Base-by-base conservation (phyloP, 2,329 filamentous ascomycete genomes). In the Cytospora mali region DNA sequence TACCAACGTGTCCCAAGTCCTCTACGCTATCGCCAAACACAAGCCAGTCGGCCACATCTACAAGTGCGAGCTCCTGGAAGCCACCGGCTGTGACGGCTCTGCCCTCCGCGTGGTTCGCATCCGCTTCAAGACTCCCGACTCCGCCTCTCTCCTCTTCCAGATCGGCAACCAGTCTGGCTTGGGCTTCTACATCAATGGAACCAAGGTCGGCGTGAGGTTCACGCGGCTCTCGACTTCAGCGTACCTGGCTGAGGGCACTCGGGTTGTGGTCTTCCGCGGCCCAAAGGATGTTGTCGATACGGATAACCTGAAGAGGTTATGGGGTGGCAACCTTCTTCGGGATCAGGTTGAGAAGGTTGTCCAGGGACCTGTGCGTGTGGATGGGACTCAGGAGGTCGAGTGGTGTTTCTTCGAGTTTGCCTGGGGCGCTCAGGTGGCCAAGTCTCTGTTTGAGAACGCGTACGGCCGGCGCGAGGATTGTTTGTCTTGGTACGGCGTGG, bases 381-480 rank as follows among this genome's bases (percentile, higher is more conserved):
- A 28, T 9, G 58, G 51, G 7, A 9, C 49, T 5, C 48, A 48
- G 14, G 50, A 60, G 58, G 46, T 60, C 4, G 50, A 60, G 58
- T 60, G 58, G 58, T 35, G 58, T 2, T 60, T 60, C 39, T 60
- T 28, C n/a, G 28, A 51, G 18, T 60, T 33, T 28, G 58, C 35
- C 6, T 54, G 48, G 35, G 53, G 53, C 11, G 58, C 58, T 4
- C 50, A 54, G 58, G 50, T 42, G 13, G 58, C 58, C 35, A 35
- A 54, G 11, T 11, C 21, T 48, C 28, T 60, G 10, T 60, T 60
- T 5, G 35, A 60, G 7, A 25, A 54, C 1, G 2, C 21, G 2
- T 60, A 60, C 6, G 58, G 58, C 2, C 31, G 29, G 50, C 21
- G 58, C 1, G 28, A 35, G 39, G 50, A 54, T 25, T 60, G 58